phyloP scores from a whole-genome alignment of 2,329 filamentous ascomycete species.

The Rutstroemia sp. region DNA sequence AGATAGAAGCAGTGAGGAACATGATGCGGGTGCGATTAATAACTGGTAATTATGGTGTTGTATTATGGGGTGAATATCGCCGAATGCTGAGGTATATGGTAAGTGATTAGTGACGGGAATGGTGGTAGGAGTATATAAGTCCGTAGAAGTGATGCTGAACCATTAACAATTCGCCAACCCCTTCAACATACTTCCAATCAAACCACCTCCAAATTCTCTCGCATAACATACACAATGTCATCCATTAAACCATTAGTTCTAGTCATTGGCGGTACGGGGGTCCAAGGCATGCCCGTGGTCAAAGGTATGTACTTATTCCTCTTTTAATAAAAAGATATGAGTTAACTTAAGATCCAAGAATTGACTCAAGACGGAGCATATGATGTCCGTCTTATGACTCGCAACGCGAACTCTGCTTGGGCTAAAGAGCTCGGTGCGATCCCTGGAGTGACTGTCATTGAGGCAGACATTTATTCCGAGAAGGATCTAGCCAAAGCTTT shows the following conservation, averaged over 20 bases:
- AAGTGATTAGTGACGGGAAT: neutral
- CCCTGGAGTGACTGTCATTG: slow-evolving; percentile 32
- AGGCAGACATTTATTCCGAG: slow-evolving; percentile 33
- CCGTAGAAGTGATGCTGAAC: too few relatives aligned
- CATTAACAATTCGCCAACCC: neutral
- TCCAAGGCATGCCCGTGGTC: slow-evolving; percentile 32
- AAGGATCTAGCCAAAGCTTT: slow-evolving; percentile 31
- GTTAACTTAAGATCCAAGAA: neutral
- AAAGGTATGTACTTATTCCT: slow-evolving; percentile 20
- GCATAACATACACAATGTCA: neutral
- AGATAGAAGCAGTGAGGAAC: neutral
- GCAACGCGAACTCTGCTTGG: slow-evolving; percentile 28
- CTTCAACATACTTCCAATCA: neutral
- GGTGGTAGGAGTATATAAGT: neutral
- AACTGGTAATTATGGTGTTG: neutral
- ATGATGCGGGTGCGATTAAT: neutral
- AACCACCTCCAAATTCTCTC: neutral
- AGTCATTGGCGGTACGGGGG: slow-evolving; percentile 34
- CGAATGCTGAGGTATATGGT: too few relatives aligned
- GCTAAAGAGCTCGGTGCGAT: slow-evolving; percentile 31
- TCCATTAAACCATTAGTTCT: slow-evolving; percentile 44
- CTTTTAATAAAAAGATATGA: slow-evolving; percentile 18
- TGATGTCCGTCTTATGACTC: slow-evolving; percentile 32
- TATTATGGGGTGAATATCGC: too few relatives aligned
- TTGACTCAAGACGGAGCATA: slow-evolving; percentile 9